Evolutionary conservation across 176 grass and related monocot genomes (phyloP), one percentile per base, ranked within the genome.

Genomic region (Oryza rufipogon): DNA sequence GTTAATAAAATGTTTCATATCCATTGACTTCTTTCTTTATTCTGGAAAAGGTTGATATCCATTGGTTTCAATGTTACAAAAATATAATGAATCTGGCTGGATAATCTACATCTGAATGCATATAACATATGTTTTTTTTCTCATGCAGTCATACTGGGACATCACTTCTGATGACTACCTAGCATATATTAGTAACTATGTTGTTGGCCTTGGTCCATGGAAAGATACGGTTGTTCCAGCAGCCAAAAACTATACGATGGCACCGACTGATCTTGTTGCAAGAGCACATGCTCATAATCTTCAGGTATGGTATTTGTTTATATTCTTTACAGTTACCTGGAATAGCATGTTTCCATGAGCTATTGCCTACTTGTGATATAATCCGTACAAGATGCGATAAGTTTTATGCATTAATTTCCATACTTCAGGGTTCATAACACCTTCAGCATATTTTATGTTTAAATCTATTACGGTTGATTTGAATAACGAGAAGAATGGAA

Each of bases 271-370:
- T 88, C 91, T 99, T 84, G 91, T 96, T 84, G 91, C 91, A 56
- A 91, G 81, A 83, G 96, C 96, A 34, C 93, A 96, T 94, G 93
- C 89, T 68, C 89, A 96, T 91, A 87, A 99, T 89, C 96, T 99
- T 20, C 93, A 99, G 89, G 96, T 96, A 68, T 58, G 39, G 4
- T 88, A 12, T 68, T 79, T 76, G 2, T 82, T 70, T 68, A 3
- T 68, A 33, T 81, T 28, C 81, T 58, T 60, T 75, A 75, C 68
- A 49, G 19, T 60, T 56, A 66, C 77, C 44, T 72, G 14, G 36
- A 81, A 4, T 65, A 41, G 7, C 22, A 65, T 26, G 4, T 79
- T 79, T 69, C 20, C 52, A 78, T 51, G 33, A 34, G 76, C n/a
- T 61, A 58, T 61, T 61, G 7, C 56, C 20, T 33, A 73, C 9